Evolutionary conservation across 495 filamentous ascomycete species (phyloP), one percentile per base, ranked within the genome.

Genomic region (Aspergillus taichungensis): DNA sequence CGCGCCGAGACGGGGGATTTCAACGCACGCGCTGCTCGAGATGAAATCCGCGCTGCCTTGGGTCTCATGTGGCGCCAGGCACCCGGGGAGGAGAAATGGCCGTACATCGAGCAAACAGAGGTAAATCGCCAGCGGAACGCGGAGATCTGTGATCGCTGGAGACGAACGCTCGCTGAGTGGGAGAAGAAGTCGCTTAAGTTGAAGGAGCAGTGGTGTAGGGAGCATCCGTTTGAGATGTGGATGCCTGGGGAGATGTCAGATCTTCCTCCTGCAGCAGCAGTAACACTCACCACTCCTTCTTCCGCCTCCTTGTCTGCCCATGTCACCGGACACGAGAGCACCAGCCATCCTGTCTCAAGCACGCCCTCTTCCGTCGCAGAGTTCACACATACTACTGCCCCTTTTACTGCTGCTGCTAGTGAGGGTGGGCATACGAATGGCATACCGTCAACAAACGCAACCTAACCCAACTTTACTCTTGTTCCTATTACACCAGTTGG

Each of bases 41-140:
- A 91, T 51, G 87, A 92, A 50, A 82, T 98, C 40, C 83, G 92
- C 30, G 73, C 78, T 7, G 85, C 85, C 47, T 73, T 91, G 13
- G 86, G 88, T 12, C 79, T 82, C 54, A 89, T 88, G 85, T 98
- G 92, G 92, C 82, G 84, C 49, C 81, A 85, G 43, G 82, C 85
- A 0, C 53, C 69, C 4, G 73, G 75, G 7, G 85, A 82, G 30
- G 73, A 75, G 48, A 84, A 83, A 59, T 68, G 74, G 56, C 89
- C 87, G 24, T 96, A 86, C 53, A 66, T 87, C 43, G 82, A 86
- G 32, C 72, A 79, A 56, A 82, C 82, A 5, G 77, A 83, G 47
- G 74, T 69, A 12, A 79, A 85, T 48, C 87, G 85, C 48, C 69
- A 74, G 40, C 65, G 54, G 5, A 82, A 87, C 54, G 69, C 67